Base-by-base conservation (phyloP, 2,329 filamentous ascomycete species). In the Xylariales sp. region DNA sequence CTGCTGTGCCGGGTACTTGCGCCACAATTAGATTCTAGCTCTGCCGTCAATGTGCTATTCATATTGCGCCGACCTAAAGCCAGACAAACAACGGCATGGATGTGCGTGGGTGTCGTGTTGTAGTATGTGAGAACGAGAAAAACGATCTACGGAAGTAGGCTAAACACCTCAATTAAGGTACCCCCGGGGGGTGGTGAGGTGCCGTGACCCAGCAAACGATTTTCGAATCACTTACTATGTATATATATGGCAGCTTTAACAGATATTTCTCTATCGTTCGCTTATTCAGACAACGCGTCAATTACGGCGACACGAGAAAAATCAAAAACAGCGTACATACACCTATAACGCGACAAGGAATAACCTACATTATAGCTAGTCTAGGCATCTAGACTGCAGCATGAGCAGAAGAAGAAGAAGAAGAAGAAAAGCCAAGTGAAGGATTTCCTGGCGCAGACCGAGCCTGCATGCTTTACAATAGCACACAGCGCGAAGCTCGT, bases 311-410 rank as follows among this genome's bases (percentile, higher is more conserved):
- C 18, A 16, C 7, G 12, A 30, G 14, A 3, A 28, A 30, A 55
- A 14, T 53, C 52, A 2, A 23, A 3, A 23, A 23, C 18, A 18
- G 7, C 7, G n/a, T 56, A 56, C 18, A 16, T 4, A 45, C 36
- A 16, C 53, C 23, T 45, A 28, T 3, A 28, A 18, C 32, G 7
- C n/a, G 32, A 56, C 28, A 30, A 3, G 34, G 18, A 41, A 55
- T 18, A 23, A 23, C 23, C 23, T 23, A 18, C 50, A 28, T 30
- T 28, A 14, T 49, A 23, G 45, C 34, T 28, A 36, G 49, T 55
- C 62, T 55, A 54, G 49, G 34, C 49, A 39, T 16, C 23, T 9
- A 52, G 28, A 55, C 41, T 36, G 45, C 46, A 53, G 43, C 23
- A 45, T 3, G 10, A 41, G 48, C n/a, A 36, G 5, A 18, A 50